Base-by-base conservation (phyloP, 371 early-diverging fungal genomes). In the Entomophthora muscae region DNA sequence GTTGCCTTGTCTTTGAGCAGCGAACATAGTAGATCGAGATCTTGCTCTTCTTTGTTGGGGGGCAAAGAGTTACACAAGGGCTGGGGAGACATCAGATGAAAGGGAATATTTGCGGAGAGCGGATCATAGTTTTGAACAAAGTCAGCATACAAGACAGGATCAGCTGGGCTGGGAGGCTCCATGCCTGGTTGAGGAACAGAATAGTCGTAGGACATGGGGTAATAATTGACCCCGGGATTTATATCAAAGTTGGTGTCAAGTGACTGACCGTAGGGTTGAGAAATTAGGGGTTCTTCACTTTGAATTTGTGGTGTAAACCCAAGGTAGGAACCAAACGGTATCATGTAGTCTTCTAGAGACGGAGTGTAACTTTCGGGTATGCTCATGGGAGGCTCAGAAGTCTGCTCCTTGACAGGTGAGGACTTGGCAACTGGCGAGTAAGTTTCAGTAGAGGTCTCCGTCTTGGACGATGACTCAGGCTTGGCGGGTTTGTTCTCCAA, bases 141-240 rank as follows among this genome's bases (percentile, higher is more conserved):
- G 42, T 61, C 32, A 2, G 62, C 52, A 22, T 28, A 61, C 26
- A 58, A 58, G 30, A 58, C 59, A 21, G 59, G 59, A 27, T 58
- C 30, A 31, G 26, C 12, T 12, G 3, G 13, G 3, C 5, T 58
- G 5, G 21, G 30, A 22, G 10, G 21, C 31, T 17, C 24, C 28
- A 32, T 27, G 5, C 21, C 28, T 3, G 30, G 3, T 27, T 42
- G 17, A 17, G 42, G 42, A 17, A 42, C 5, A 5, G 42, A 42
- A 17, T 17, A 17, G 42, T 5, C 5, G 42, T 42, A 42, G 42
- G 42, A 42, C 10, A 17, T 17, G 42, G 17, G 42, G 42, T 10
- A 42, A 42, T 42, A 17, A 42, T 42, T 17, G 17, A 42, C n/a
- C n/a, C n/a, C n/a, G n/a, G n/a, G 17, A 17, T 5, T 42, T 5